Conservation (phyloP, 2,329 filamentous ascomycete species). For the Hirsutella thompsonii region DNA sequence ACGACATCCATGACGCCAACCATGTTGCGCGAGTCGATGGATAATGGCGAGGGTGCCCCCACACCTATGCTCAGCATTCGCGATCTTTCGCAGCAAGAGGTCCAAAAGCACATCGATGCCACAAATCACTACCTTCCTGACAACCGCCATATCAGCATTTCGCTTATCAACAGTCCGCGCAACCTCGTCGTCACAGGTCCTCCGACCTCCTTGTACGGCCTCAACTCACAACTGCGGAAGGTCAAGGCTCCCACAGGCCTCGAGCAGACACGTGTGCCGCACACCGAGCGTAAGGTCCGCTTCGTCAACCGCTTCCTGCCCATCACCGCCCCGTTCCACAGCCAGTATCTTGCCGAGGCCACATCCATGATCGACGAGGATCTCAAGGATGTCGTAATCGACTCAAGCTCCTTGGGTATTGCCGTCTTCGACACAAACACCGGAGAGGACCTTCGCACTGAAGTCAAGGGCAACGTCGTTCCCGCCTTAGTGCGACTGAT, state of each 20-base stretch:
- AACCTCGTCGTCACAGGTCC: slow-evolving; percentile 96
- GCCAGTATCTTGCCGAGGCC: slow-evolving; percentile 77
- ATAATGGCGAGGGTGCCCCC: slow-evolving; percentile 87
- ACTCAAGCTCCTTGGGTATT: slow-evolving; percentile 61
- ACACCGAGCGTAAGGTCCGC: slow-evolving; percentile 89
- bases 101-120: slow-evolving; percentile 92
- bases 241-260: slow-evolving; percentile 96
- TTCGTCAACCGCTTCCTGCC: slow-evolving; percentile 96
- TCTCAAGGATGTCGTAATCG: slow-evolving; percentile 68
- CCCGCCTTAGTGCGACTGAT: slow-evolving; percentile 84
- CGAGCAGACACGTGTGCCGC: slow-evolving; percentile 87
- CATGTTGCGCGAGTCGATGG: slow-evolving; percentile 82
- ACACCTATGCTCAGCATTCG: slow-evolving; percentile 98
- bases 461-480: slow-evolving; percentile 65
- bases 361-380: slow-evolving; percentile 77
- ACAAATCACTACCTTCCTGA: slow-evolving; percentile 93
- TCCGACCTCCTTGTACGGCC: slow-evolving; percentile 88
- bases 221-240: slow-evolving; percentile 90
- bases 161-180: slow-evolving; percentile 88
- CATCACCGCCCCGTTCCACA: slow-evolving; percentile 97
- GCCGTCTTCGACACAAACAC: slow-evolving; percentile 85
- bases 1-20: slow-evolving; percentile 85
- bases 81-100: slow-evolving; percentile 73
- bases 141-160: slow-evolving; percentile 89
- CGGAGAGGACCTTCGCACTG: slow-evolving; percentile 66